Evolutionary conservation across 768 basidiomycete genomes (phyloP), one percentile per base, ranked within the genome.

Genomic region (Sporobolomyces phaffii): DNA sequence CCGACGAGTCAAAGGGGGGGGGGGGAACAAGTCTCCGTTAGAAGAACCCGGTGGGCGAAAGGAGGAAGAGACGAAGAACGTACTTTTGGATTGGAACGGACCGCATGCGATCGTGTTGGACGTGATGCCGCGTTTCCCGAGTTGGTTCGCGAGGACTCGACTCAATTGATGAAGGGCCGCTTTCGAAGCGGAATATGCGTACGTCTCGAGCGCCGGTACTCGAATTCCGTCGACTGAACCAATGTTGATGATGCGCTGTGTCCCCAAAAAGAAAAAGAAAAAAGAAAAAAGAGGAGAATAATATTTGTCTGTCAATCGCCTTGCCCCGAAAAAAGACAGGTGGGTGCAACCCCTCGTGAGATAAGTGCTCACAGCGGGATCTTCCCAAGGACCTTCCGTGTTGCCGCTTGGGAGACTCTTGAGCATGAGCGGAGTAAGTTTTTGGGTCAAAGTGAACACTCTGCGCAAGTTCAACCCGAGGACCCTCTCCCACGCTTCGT

Each of bases 181-280:
- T 69, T 87, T 87, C n/a, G 83, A 83, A 5, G 84, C 82, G 36
- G 84, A 82, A 73, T 87, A 86, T 0, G 85, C 84, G 67, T 84
- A 86, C 3, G 85, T 86, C 68, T 87, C 84, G 63, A 83, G 80
- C 28, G 78, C 76, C 2, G 84, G 84, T 6, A 85, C 81, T 24
- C 73, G 71, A 29, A 75, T 34, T 8, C 72, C 72, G 48, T 73
- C 74, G 24, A 73, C 69, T 5, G 62, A 65, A 6, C 73, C 73
- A 33, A 83, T 85, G 72, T 87, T 86, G 41, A 87, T 81, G 20
- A 85, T 38, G 82, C 86, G 86, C 84, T 86, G 64, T 15, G 13
- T n/a, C n/a, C n/a, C n/a, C n/a, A n/a, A n/a, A n/a, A n/a, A n/a
- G n/a, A n/a, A n/a, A n/a, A n/a, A n/a, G n/a, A 28, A 15, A 8